A percentile compares a stretch with the other conserved stretches of the same genome.
Evolutionary conservation across 768 basidiomycete species (phyloP).

Genomic region (Suillus variegatus): DNA sequence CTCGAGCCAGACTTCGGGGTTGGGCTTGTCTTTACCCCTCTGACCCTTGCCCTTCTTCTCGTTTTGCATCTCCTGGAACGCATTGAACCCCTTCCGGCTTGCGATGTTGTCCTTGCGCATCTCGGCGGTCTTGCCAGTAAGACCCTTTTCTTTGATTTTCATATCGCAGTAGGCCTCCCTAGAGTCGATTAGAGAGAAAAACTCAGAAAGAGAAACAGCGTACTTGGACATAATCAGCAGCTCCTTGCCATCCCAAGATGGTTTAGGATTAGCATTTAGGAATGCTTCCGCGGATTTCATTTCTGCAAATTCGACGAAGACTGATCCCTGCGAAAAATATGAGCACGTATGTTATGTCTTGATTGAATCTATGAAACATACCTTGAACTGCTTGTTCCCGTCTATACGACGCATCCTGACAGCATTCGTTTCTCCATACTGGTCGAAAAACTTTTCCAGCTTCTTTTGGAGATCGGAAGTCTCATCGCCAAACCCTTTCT

Average conservation of each 20-base stretch:
- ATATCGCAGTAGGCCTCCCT: constrained; percentile 90
- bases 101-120: constrained; percentile 57
- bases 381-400: constrained; percentile 87
- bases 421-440: constrained; percentile 76
- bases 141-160: constrained; percentile 95
- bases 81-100: constrained; percentile 67
- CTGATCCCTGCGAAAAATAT: constrained; percentile 64
- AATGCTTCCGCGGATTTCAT: constrained; percentile 70
- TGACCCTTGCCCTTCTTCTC: constrained; percentile 33
- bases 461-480: constrained; percentile 63
- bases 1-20: constrained; percentile 68
- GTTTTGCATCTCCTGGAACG: constrained; percentile 68
- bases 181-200: background rate
- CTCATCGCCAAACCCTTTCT: constrained; percentile 90
- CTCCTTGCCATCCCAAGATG: constrained; percentile 74
- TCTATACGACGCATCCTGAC: constrained; percentile 86
- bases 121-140: constrained; percentile 70
- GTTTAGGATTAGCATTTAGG: constrained; percentile 79
- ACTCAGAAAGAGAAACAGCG: constrained; percentile 21
- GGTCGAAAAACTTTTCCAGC: constrained; percentile 78
- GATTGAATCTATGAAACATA: constrained; percentile 28
- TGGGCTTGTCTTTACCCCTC: constrained; percentile 38
- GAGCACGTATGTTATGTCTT: background rate
- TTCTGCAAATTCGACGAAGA: constrained; percentile 89
- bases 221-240: constrained; percentile 89